Conservation (phyloP, 1,284 basidiomycete genomes). For the Termitomyces sp. region DNA sequence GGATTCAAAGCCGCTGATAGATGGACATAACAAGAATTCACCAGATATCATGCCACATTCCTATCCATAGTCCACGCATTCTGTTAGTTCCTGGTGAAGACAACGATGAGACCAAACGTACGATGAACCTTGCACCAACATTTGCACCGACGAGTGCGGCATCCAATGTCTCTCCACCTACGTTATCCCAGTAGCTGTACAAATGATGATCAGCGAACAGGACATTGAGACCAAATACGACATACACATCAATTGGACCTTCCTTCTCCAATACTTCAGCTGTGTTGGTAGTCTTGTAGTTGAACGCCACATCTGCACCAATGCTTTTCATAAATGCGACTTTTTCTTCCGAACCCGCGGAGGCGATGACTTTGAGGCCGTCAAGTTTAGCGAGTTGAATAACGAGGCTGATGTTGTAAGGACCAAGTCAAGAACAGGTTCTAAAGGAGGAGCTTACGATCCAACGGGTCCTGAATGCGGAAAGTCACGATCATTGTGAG, state of each 20-base stretch:
- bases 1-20: too few species aligned
- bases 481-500: neutral
- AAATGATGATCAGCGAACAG: neutral
- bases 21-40: neutral
- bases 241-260: slow-evolving; percentile 52
- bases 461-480: slow-evolving; percentile 31
- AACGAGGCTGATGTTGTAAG: slow-evolving; percentile 30
- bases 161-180: slow-evolving; percentile 63
- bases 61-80: slow-evolving; percentile 14
- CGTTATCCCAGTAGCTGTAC: slow-evolving; percentile 39
- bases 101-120: slow-evolving; percentile 19
- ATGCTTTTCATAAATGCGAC: slow-evolving; percentile 57
- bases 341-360: slow-evolving; percentile 70
- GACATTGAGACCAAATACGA: neutral
- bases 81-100: neutral
- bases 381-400: slow-evolving; percentile 61
- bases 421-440: neutral
- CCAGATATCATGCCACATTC: slow-evolving; percentile 35
- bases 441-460: slow-evolving; percentile 25
- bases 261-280: slow-evolving; percentile 51
- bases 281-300: slow-evolving; percentile 62
- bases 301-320: slow-evolving; percentile 69
- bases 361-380: slow-evolving; percentile 67
- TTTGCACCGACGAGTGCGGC: slow-evolving; percentile 49
- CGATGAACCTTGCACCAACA: slow-evolving; percentile 49